These are phyloP conservation scores for Glarea lozoyensis DNA, from an alignment of 495 filamentous ascomycete species.

Conservation along the genomic window DNA sequence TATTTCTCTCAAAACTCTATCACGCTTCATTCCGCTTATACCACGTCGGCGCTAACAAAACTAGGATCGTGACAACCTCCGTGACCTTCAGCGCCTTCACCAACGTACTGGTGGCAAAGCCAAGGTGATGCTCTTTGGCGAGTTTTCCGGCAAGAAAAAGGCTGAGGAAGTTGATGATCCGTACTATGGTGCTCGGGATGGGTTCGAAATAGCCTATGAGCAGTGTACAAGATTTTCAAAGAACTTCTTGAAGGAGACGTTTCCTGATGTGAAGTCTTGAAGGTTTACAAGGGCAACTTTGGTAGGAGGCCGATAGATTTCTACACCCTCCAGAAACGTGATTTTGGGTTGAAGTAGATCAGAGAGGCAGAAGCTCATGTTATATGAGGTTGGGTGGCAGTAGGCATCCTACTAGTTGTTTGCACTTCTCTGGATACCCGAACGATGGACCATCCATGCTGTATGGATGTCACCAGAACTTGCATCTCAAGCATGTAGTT, in stretches of 20 bases:
- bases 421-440: no score
- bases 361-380: no score
- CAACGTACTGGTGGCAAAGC: constrained; percentile 43
- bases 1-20: neutral
- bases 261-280: constrained; percentile 27
- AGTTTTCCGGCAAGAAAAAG: constrained; percentile 56
- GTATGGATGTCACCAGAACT: no score
- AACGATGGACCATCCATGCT: no score
- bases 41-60: neutral
- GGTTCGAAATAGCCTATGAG: constrained; percentile 80
- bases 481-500: no score
- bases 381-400: no score
- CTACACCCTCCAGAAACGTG: no score
- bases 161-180: constrained; percentile 80
- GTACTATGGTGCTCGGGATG: constrained; percentile 78
- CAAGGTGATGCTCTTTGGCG: constrained; percentile 74
- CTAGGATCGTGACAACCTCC: constrained; percentile 25
- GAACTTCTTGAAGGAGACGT: constrained; percentile 38
- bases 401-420: no score
- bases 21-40: neutral
- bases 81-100: constrained; percentile 54
- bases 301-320: no score
- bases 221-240: constrained; percentile 73
- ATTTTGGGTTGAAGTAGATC: no score
- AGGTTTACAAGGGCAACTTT: no score